Percentiles rank a stretch among this genome's conserved stretches.
Conservation (phyloP, 2,329 filamentous ascomycete genomes). For the Madurella mycetomatis region DNA sequence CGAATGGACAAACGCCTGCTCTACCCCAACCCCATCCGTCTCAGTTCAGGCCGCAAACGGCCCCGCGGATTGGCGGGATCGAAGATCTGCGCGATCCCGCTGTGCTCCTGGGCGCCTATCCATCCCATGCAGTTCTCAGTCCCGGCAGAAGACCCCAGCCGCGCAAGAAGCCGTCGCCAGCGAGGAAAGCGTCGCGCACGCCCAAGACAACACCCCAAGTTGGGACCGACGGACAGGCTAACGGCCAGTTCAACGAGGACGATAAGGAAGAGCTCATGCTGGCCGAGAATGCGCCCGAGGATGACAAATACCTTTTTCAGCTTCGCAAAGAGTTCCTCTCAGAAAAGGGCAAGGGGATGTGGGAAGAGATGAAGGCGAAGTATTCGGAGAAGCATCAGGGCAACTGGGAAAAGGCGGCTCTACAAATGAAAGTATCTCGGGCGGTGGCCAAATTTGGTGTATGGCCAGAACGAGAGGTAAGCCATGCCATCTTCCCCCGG, state of each 20-base stretch:
- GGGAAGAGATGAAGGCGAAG: slow-evolving; percentile 48
- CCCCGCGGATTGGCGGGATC: slow-evolving; percentile 18
- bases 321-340: slow-evolving; percentile 43
- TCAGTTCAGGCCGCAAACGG: slow-evolving; percentile 18
- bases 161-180: slow-evolving; percentile 20
- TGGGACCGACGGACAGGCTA: slow-evolving; percentile 8
- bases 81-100: slow-evolving; percentile 25
- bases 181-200: slow-evolving; percentile 17
- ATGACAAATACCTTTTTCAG: slow-evolving; percentile 47
- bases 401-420: slow-evolving; percentile 41
- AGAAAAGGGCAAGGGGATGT: slow-evolving; percentile 55
- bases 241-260: slow-evolving; percentile 12
- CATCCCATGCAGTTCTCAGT: slow-evolving; percentile 15
- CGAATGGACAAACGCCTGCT: slow-evolving; percentile 21
- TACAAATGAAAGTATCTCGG: slow-evolving; percentile 55
- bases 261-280: slow-evolving; percentile 32
- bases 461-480: slow-evolving; percentile 49
- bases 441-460: slow-evolving; percentile 45
- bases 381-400: slow-evolving; percentile 35
- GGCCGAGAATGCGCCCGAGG: slow-evolving; percentile 42
- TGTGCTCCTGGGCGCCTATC: slow-evolving; percentile 19
- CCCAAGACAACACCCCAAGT: slow-evolving; percentile 17
- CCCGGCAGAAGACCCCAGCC: slow-evolving; percentile 16
- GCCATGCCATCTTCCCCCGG: slow-evolving; percentile 24
- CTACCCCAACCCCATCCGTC: slow-evolving; percentile 23